Base-by-base conservation (phyloP, 257 asterid genomes). In the Dorcoceras hygrometricum region DNA sequence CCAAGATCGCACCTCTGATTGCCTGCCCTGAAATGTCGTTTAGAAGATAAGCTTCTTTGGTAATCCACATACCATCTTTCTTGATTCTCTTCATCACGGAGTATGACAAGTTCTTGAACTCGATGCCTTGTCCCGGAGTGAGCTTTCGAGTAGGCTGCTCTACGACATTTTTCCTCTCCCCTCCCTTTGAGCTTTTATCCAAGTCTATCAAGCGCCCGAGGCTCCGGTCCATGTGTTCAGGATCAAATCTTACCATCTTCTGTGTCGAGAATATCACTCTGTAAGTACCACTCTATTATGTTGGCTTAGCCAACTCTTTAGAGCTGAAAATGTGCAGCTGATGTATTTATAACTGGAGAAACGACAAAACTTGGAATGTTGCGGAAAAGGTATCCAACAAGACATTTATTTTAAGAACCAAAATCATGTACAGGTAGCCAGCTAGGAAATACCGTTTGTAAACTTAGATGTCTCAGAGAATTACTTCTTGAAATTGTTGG, bases 11-110 rank as follows among this genome's bases (percentile, higher is more conserved):
- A 8, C 96, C 97, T 57, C 86, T 76, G 77, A 84, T 66, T 0
- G 96, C 96, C 73, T 88, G 96, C 5, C 96, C 96, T 0, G 97
- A 88, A 62, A 90, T 86, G 62, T 88, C 92, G 60, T 90, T 83
- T 8, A 90, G 87, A 48, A 90, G 92, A 29, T 81, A 83, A 56
- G 82, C 85, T 60, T 90, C 96, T 80, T 86, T 90, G 3, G 74
- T 82, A 29, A 88, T 79, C 95, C 89, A 81, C 7, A 71, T 89
- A 2, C 88, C 96, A 34, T 90, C 96, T 74, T 88, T 90, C 81
- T 90, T 86, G 64, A 23, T 79, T 73, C 80, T 82, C 82, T 90
- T 90, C 22, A 63, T 66, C 8, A 90, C 85, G 60, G 92, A 84
- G 36, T 90, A 90, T 22, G 90, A 90, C 6, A 90, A 78, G 75